Conservation (phyloP, 202 grass and related monocot genomes). For the Dendrocalamus latiflorus region DNA sequence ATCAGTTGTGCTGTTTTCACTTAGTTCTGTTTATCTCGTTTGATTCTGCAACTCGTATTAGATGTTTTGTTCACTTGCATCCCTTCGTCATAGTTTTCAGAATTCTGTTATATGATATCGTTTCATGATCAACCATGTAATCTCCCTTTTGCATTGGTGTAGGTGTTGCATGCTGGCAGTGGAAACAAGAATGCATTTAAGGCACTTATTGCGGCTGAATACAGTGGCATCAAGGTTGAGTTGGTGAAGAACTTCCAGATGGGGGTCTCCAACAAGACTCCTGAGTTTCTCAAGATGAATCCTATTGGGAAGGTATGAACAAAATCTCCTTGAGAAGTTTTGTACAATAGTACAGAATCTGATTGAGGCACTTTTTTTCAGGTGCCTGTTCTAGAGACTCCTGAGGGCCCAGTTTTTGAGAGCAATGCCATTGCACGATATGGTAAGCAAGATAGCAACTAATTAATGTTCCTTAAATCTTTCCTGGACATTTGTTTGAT, state of each 20-base stretch:
- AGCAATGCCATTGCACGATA: slow-evolving; percentile 83
- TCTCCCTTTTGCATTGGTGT: background rate
- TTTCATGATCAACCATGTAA: background rate
- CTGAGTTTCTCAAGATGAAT: slow-evolving; percentile 79
- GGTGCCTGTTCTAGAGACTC: slow-evolving; percentile 76
- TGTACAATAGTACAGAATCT: background rate
- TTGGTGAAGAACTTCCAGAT: slow-evolving; percentile 74
- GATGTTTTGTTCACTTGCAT: background rate
- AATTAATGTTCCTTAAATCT: background rate
- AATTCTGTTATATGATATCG: background rate
- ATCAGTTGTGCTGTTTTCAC: background rate
- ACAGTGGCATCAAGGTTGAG: slow-evolving; percentile 53
- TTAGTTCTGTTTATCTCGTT: background rate
- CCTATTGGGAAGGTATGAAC: slow-evolving; percentile 61
- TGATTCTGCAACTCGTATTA: background rate
- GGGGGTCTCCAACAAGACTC: slow-evolving; percentile 72
- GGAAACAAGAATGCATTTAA: slow-evolving; percentile 80
- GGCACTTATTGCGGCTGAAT: slow-evolving; percentile 69
- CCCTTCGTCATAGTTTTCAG: background rate
- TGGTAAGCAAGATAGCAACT: slow-evolving; percentile 31
- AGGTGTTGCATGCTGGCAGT: slow-evolving; percentile 32
- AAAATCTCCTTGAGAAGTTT: background rate
- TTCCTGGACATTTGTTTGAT: too few relatives aligned
- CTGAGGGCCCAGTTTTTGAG: slow-evolving; percentile 69
- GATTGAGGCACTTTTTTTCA: background rate